A percentile compares a stretch with the other conserved stretches of the same genome.
phyloP scores from a whole-genome alignment of 352 stramenopile species.

The Phytophthora fragariae region DNA sequence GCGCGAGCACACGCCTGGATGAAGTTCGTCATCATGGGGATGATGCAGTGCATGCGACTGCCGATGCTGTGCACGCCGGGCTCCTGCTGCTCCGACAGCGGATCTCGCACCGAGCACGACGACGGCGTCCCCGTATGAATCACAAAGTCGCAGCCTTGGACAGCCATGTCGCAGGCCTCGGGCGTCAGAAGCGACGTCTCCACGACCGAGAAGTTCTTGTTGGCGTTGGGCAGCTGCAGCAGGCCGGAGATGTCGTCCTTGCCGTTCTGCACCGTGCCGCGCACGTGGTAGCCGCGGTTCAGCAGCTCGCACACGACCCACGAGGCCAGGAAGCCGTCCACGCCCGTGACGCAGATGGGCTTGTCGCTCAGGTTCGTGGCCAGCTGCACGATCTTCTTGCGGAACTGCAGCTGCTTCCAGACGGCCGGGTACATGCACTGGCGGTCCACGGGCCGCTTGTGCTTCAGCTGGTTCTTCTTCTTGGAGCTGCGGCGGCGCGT shows the following conservation, averaged over 20 bases:
- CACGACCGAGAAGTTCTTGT: constrained; percentile 87
- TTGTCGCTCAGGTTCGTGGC: constrained; percentile 79
- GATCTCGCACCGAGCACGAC: constrained; percentile 88
- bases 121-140: constrained; percentile 90
- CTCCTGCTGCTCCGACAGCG: constrained; percentile 85
- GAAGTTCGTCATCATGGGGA: constrained; percentile 94
- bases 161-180: constrained; percentile 87
- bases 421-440: constrained; percentile 82
- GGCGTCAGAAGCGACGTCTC: constrained; percentile 89
- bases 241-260: constrained; percentile 88
- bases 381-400: constrained; percentile 84
- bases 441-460: constrained; percentile 45
- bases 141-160: constrained; percentile 91
- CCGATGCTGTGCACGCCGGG: constrained; percentile 89
- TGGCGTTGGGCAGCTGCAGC: constrained; percentile 68
- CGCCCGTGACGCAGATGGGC: constrained; percentile 87
- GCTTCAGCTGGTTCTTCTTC: constrained; percentile 42
- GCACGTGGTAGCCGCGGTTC: constrained; percentile 78
- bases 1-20: constrained; percentile 86
- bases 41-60: constrained; percentile 92
- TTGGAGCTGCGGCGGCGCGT: constrained; percentile 33
- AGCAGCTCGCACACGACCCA: constrained; percentile 89
- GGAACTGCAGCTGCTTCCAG: constrained; percentile 85
- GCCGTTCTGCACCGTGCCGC: constrained; percentile 87
- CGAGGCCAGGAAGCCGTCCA: constrained; percentile 86